Percentiles rank a stretch among this genome's conserved stretches.
Evolutionary conservation across 371 early-diverging fungal genomes (phyloP).

Genomic region (Mortierella sp.): DNA sequence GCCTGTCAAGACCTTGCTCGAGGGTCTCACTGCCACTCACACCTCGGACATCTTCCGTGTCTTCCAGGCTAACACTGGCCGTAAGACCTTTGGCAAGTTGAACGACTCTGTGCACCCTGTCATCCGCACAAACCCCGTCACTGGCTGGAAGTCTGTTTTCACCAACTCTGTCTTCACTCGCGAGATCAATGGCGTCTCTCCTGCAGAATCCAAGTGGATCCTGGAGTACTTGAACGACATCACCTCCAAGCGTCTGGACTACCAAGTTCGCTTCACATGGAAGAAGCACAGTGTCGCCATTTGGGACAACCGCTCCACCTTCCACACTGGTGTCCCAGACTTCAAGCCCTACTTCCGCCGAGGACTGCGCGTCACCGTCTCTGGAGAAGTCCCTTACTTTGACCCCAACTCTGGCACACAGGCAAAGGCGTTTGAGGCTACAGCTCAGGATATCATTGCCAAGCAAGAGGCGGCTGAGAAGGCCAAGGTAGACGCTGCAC

Average conservation of each 20-base stretch:
- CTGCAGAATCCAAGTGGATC: slow-evolving; percentile 65
- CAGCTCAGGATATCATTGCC: slow-evolving; percentile 39
- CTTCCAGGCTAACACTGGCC: slow-evolving; percentile 53
- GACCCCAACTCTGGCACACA: slow-evolving; percentile 62
- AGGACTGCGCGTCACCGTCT: slow-evolving; percentile 63
- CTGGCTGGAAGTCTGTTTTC: slow-evolving; percentile 74
- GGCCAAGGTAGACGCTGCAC: slow-evolving; percentile 16
- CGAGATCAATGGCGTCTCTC: slow-evolving; percentile 63
- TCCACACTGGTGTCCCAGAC: slow-evolving; percentile 67
- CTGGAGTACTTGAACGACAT: slow-evolving; percentile 64
- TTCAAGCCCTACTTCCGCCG: slow-evolving; percentile 59
- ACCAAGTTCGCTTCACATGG: slow-evolving; percentile 75
- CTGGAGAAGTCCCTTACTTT: slow-evolving; percentile 68
- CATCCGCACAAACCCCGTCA: slow-evolving; percentile 76
- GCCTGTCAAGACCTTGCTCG: slow-evolving; percentile 64
- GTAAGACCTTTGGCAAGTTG: slow-evolving; percentile 57
- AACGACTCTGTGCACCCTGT: slow-evolving; percentile 65
- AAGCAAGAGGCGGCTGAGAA: slow-evolving; percentile 49
- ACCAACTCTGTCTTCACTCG: slow-evolving; percentile 73
- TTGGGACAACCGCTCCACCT: slow-evolving; percentile 72
- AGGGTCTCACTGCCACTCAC: slow-evolving; percentile 72
- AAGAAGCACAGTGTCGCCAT: slow-evolving; percentile 70
- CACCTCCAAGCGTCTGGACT: slow-evolving; percentile 62
- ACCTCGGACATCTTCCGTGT: slow-evolving; percentile 60
- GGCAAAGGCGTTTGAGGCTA: slow-evolving; percentile 41